A percentile compares a stretch with the other conserved stretches of the same genome.
Evolutionary conservation across 176 grass and related monocot species (phyloP).

Genomic region (Hordeum marinum): DNA sequence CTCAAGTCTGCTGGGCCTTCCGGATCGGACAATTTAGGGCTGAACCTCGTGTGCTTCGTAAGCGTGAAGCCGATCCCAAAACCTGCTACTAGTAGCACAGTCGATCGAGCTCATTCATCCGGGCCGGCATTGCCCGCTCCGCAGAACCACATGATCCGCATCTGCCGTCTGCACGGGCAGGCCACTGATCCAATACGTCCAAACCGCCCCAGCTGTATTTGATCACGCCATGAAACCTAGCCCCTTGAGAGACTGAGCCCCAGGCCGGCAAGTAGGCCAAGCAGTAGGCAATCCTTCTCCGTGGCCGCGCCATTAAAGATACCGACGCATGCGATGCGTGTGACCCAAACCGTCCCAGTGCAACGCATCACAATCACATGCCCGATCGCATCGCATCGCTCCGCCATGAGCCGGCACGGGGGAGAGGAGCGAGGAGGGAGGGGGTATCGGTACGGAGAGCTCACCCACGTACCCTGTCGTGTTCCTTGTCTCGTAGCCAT

Average conservation of each 20-base stretch:
- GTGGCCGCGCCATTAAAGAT: neutral
- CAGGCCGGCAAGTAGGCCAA: neutral
- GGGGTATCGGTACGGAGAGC: slow-evolving; percentile 4
- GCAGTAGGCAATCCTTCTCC: slow-evolving; percentile 15
- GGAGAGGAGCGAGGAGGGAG: neutral
- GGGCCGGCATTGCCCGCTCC: neutral
- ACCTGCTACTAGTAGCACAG: no score
- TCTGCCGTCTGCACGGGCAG: neutral
- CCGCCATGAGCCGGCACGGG: neutral
- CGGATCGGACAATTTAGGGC: neutral
- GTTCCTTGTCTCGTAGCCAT: slow-evolving; percentile 19
- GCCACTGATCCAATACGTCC: slow-evolving; percentile 28
- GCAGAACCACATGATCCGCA: slow-evolving; percentile 27
- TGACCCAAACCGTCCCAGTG: slow-evolving; percentile 9
- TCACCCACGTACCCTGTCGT: slow-evolving; percentile 23
- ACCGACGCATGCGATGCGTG: slow-evolving; percentile 20
- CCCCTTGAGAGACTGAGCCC: no score
- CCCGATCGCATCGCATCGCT: neutral
- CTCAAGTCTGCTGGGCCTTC: neutral
- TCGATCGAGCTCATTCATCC: neutral
- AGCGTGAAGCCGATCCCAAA: neutral
- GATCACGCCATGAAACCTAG: slow-evolving; percentile 15
- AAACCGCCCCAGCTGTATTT: slow-evolving; percentile 38
- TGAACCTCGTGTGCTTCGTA: no score
- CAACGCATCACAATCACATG: neutral